Evolutionary conservation across 768 basidiomycete species (phyloP).

Genomic region (Boletellus emodensis): DNA sequence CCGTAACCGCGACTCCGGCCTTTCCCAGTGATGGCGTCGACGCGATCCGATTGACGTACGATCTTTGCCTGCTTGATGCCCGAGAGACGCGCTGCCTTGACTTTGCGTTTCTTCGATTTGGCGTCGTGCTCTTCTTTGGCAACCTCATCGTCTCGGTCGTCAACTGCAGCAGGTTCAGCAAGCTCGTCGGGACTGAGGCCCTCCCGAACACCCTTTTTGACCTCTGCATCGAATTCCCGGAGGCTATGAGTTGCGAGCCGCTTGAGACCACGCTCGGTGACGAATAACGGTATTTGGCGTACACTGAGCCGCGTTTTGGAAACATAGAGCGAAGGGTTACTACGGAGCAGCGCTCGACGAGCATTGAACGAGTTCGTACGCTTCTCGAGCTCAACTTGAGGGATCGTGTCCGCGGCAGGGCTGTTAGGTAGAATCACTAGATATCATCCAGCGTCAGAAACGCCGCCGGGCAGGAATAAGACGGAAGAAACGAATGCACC

Average conservation of each 20-base stretch:
- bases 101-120: conserved; percentile 24
- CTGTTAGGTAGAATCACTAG: conserved; percentile 88
- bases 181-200: conserved; percentile 61
- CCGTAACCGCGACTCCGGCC: conserved; percentile 93
- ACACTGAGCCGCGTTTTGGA: conserved; percentile 92
- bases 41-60: conserved; percentile 82
- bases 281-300: conserved; percentile 88
- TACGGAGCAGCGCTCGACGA: conserved; percentile 75
- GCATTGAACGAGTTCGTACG: conserved; percentile 84
- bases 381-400: conserved; percentile 76
- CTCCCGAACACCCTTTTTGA: conserved; percentile 55
- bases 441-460: no score
- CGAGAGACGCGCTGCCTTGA: conserved; percentile 32
- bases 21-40: conserved; percentile 83
- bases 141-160: conserved; percentile 19
- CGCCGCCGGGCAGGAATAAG: background rate
- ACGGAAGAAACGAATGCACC: conserved; percentile 41
- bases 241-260: conserved; percentile 80
- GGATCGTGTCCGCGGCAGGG: conserved; percentile 68
- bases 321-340: conserved; percentile 92
- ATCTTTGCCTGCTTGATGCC: conserved; percentile 89
- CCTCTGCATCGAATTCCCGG: conserved; percentile 76
- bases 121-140: conserved; percentile 22
- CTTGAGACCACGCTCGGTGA: conserved; percentile 85
- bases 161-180: conserved; percentile 35